phyloP scores from a whole-genome alignment of 768 basidiomycete species.

The Botryobasidium botryosum region DNA sequence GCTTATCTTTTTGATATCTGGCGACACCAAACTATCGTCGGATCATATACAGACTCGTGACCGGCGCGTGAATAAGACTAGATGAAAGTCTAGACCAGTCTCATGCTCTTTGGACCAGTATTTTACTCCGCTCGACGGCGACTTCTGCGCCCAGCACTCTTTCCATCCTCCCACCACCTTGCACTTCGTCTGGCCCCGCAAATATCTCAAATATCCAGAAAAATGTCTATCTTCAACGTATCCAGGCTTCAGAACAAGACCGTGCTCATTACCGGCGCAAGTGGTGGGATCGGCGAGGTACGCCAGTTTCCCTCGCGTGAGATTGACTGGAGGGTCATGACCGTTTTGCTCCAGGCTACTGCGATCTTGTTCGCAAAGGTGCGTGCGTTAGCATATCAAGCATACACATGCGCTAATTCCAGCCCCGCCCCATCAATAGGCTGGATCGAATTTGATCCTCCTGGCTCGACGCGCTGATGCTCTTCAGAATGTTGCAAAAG shows the following conservation, averaged over 20 bases:
- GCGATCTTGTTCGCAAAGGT: constrained; percentile 84
- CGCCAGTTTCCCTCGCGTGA: constrained; percentile 16
- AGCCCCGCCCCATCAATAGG: constrained; percentile 25
- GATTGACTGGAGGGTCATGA: constrained; percentile 1
- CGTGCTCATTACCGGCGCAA: constrained; percentile 78
- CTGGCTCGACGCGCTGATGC: constrained; percentile 63
- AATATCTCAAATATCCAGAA: no score
- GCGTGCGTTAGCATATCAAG: constrained; percentile 3
- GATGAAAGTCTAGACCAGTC: no score
- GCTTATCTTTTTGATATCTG: no score
- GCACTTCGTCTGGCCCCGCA: no score
- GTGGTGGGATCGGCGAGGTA: constrained; percentile 79
- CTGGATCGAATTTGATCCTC: constrained; percentile 76
- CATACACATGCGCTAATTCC: not conserved
- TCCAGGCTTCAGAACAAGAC: constrained; percentile 69
- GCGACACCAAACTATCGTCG: no score
- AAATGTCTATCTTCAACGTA: constrained; percentile 69
- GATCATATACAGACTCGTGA: no score
- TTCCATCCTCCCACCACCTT: no score
- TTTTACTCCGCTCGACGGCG: no score
- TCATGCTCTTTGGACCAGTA: no score
- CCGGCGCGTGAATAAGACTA: no score
- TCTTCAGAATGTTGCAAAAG: constrained; percentile 49
- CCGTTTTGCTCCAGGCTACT: constrained; percentile 39
- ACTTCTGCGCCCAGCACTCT: no score